Percentiles rank a stretch among this genome's conserved stretches.
phyloP scores from a whole-genome alignment of 352 stramenopile genomes.

The Aphanomyces cochlioides region DNA sequence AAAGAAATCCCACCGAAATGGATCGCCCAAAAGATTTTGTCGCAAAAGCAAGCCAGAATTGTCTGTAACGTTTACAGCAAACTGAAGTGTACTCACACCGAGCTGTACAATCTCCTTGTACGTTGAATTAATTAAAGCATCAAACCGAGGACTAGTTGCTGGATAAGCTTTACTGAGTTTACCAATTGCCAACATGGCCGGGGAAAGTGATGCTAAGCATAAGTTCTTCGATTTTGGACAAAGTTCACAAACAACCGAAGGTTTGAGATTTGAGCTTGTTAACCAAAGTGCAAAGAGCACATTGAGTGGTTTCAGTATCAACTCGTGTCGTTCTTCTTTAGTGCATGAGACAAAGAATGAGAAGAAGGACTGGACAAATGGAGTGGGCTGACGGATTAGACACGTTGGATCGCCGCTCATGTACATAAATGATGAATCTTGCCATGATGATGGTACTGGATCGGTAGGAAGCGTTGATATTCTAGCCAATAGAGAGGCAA shows the following conservation, averaged over 20 bases:
- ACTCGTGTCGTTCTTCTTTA: not conserved
- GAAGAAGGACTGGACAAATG: constrained; percentile 17
- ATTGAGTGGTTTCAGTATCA: not conserved
- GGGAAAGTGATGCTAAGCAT: no score
- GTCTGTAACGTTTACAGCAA: no score
- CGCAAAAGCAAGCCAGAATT: no score
- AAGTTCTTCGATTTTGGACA: no score
- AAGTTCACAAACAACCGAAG: no score
- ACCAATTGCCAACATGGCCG: no score
- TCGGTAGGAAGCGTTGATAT: not conserved
- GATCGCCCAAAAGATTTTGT: no score
- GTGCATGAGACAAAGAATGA: constrained; percentile 10
- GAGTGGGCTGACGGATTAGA: not conserved
- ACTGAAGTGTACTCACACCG: no score
- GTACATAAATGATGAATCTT: not conserved
- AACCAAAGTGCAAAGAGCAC: not conserved
- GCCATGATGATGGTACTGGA: constrained; percentile 4
- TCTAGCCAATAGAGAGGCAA: not conserved
- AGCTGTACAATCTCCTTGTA: no score
- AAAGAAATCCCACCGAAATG: not conserved
- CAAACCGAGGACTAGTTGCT: no score
- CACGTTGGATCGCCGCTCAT: constrained; percentile 16
- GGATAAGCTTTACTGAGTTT: no score
- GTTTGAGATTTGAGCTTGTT: not conserved
- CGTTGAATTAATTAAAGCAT: no score